These are phyloP conservation scores for Russula griseocarnosa DNA, from an alignment of 768 basidiomycete species.

Conservation along the genomic window DNA sequence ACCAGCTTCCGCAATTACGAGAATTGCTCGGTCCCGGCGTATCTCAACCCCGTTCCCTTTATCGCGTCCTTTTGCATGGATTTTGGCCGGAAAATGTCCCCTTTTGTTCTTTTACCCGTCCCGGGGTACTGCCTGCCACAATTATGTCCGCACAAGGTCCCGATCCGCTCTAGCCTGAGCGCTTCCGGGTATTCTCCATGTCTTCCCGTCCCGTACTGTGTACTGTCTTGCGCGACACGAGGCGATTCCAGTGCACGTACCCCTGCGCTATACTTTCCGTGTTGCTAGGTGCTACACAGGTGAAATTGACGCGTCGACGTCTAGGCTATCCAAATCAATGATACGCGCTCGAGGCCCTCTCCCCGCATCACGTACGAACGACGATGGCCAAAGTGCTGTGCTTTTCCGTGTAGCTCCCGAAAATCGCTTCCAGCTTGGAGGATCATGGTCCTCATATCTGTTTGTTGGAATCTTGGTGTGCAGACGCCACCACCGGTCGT, in stretches of 20 bases:
- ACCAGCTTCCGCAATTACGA: conserved; percentile 3
- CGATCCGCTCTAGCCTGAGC: not conserved
- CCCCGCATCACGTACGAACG: not conserved
- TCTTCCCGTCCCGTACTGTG: not conserved
- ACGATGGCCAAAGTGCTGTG: conserved; percentile 10
- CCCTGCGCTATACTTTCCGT: not conserved
- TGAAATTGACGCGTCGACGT: not conserved
- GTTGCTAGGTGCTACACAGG: not conserved
- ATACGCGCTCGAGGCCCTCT: not conserved
- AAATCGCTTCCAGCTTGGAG: not conserved
- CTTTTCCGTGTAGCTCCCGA: conserved; percentile 14
- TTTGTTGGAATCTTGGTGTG: conserved; percentile 1
- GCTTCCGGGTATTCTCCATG: conserved; percentile 2
- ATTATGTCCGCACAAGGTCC: not conserved
- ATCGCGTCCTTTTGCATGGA: too few relatives aligned
- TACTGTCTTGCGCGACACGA: not conserved
- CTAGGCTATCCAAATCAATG: not conserved
- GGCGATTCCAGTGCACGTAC: not conserved
- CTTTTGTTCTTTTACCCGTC: not conserved
- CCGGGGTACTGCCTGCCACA: not conserved
- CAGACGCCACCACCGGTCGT: conserved; percentile 4
- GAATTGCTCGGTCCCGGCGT: conserved; percentile 8
- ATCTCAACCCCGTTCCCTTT: conserved; percentile 2
- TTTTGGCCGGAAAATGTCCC: not conserved
- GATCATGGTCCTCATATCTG: not conserved